phyloP scores from a whole-genome alignment of 164 flowering plant genomes.

The Liriodendron chinense region DNA sequence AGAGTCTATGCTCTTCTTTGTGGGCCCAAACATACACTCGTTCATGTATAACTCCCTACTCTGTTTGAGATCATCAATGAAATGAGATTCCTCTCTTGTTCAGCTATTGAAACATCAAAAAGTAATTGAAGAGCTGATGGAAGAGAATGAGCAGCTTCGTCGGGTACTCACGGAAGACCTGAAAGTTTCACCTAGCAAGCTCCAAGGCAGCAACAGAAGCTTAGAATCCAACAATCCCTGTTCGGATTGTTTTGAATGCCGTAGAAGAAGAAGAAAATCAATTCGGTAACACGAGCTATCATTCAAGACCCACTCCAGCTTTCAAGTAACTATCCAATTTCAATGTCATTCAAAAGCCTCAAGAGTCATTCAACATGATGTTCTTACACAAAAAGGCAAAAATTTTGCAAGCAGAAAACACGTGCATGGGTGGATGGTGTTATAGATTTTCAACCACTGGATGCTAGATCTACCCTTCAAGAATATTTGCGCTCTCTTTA shows the following conservation, averaged over 20 bases:
- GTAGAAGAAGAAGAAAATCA: constrained; percentile 57
- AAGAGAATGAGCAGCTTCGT: constrained; percentile 79
- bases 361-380: neutral
- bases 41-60: neutral
- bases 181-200: constrained; percentile 62
- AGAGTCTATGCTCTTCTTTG: neutral
- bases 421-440: neutral
- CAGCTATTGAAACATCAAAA: constrained; percentile 87
- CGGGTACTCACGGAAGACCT: constrained; percentile 70
- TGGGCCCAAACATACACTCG: neutral
- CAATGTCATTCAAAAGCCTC: neutral
- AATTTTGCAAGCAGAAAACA: neutral
- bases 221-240: constrained; percentile 32
- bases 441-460: neutral
- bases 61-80: neutral
- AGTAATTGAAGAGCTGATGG: constrained; percentile 69
- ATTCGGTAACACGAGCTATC: neutral
- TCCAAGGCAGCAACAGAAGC: constrained; percentile 32
- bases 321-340: neutral
- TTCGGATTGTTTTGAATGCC: constrained; percentile 78
- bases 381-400: neutral
- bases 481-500: neutral
- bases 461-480: neutral
- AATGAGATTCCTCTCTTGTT: neutral
- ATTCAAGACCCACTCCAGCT: neutral